Evolutionary conservation across 441 rosid species (phyloP).

Genomic region (Populus hybrid): DNA sequence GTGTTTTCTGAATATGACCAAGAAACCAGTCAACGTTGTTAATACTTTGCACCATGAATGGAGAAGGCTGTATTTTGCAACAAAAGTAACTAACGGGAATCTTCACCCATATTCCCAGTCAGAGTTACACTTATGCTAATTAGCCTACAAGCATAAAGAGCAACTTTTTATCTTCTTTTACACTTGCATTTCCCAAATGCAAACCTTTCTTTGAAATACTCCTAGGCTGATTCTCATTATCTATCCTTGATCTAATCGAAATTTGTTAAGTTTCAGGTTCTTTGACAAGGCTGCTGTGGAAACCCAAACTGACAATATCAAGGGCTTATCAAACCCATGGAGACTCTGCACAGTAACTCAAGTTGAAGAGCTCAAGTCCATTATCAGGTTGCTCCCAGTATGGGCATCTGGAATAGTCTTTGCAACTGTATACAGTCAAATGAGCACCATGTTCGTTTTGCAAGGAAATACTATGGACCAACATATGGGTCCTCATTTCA

Average conservation of each 20-base stretch:
- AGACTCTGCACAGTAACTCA: conserved; percentile 86
- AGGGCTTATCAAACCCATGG: conserved; percentile 61
- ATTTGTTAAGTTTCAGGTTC: conserved; percentile 46
- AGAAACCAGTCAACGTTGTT: too few relatives aligned
- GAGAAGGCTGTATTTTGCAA: too few relatives aligned
- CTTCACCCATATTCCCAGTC: too few relatives aligned
- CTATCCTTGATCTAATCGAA: neutral
- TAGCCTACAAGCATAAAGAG: too few relatives aligned
- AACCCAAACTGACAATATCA: conserved; percentile 38
- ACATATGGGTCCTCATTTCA: conserved; percentile 65
- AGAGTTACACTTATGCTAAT: too few relatives aligned
- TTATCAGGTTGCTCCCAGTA: conserved; percentile 72
- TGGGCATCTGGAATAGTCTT: conserved; percentile 92
- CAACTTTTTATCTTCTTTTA: too few relatives aligned
- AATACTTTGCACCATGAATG: too few relatives aligned
- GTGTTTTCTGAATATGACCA: too few relatives aligned
- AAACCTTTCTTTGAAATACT: too few relatives aligned
- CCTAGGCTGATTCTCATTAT: neutral
- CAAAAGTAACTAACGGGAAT: too few relatives aligned
- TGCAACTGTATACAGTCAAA: conserved; percentile 75
- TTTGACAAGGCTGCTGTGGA: conserved; percentile 95
- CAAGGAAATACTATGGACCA: conserved; percentile 93
- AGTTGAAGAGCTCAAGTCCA: conserved; percentile 83
- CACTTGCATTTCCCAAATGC: too few relatives aligned
- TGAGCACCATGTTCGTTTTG: conserved; percentile 80